These are phyloP conservation scores for Akanthomyces muscarius DNA, from an alignment of 2,329 filamentous ascomycete genomes.

Conservation along the genomic window DNA sequence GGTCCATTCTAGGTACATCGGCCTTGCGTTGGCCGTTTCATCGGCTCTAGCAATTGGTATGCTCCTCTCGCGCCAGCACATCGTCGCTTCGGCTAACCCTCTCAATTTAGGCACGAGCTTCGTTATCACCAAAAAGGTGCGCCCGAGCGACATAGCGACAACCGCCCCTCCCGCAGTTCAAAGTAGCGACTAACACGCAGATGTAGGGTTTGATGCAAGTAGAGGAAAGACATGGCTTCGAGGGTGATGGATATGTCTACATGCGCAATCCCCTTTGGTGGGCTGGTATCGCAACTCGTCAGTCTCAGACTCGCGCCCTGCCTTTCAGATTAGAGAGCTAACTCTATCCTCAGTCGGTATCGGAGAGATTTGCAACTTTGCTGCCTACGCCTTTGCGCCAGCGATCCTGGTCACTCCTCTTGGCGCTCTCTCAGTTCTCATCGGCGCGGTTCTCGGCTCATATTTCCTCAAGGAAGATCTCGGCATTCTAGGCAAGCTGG, in stretches of 20 bases:
- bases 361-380: constrained; percentile 95
- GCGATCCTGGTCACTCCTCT: constrained; percentile 97
- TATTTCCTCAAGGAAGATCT: constrained; percentile 91
- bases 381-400: constrained; percentile 95
- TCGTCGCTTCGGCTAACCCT: constrained; percentile 12
- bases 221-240: constrained; percentile 87
- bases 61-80: background rate
- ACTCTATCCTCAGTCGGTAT: constrained; percentile 63
- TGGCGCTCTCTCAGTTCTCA: constrained; percentile 88
- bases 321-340: constrained; percentile 18
- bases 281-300: constrained; percentile 87
- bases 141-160: constrained; percentile 15
- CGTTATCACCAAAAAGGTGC: constrained; percentile 97
- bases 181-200: background rate
- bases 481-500: constrained; percentile 86
- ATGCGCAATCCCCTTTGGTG: constrained; percentile 95
- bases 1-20: constrained; percentile 10
- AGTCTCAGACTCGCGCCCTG: constrained; percentile 29
- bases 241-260: constrained; percentile 94
- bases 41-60: constrained; percentile 16
- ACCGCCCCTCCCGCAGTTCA: background rate
- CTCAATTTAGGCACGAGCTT: constrained; percentile 75
- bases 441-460: constrained; percentile 88
- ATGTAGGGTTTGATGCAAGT: constrained; percentile 80
- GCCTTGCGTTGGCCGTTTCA: constrained; percentile 14